Base-by-base conservation (phyloP, 23 red algal species). In the Agarophyton chilense region DNA sequence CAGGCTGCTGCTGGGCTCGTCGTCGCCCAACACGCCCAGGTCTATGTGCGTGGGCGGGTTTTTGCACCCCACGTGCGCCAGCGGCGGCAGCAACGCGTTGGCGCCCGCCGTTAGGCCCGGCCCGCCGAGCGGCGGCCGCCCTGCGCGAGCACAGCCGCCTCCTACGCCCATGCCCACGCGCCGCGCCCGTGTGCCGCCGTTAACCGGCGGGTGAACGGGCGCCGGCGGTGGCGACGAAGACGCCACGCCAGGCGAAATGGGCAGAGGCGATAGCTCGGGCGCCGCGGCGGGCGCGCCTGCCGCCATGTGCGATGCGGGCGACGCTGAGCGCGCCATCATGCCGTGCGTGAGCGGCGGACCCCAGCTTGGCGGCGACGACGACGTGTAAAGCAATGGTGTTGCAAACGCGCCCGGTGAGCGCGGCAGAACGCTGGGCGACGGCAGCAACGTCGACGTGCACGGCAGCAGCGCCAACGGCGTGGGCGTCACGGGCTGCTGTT, bases 41-140 rank as follows among this genome's bases (percentile, higher is more conserved):
- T 89, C 84, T 35, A 89, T 89, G 67, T 89, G 84, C 21, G 84
- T 78, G 2, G 84, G 84, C 32, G 84, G 84, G 52, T 76, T 78
- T 43, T 61, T 67, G 2, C 68, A 70, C 43, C 53, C 68, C 29
- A 78, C 84, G 58, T 78, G 51, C 36, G 84, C 24, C 46, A 89
- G 47, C 51, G 66, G 84, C 24, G 84, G 70, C 24, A 89, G 55
- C 43, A 61, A 54, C 26, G 45, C 63, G 19, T 19, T 41, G n/a
- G 80, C 55, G 36, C 58, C 80, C 32, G 72, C 72, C 25, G 72
- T 52, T 32, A 71, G 46, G 35, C 45, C 57, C 12, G 80, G 80
- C 34, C 58, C 80, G 18, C 35, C 80, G 10, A 84, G 55, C 24
- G 80, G 81, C 22, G 81, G 81, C 46, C 51, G 71, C 10, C 19